Percentiles rank a stretch among this genome's conserved stretches.
These are phyloP conservation scores for Rauvolfia tetraphylla DNA, from an alignment of 257 asterid species.

Conservation along the genomic window DNA sequence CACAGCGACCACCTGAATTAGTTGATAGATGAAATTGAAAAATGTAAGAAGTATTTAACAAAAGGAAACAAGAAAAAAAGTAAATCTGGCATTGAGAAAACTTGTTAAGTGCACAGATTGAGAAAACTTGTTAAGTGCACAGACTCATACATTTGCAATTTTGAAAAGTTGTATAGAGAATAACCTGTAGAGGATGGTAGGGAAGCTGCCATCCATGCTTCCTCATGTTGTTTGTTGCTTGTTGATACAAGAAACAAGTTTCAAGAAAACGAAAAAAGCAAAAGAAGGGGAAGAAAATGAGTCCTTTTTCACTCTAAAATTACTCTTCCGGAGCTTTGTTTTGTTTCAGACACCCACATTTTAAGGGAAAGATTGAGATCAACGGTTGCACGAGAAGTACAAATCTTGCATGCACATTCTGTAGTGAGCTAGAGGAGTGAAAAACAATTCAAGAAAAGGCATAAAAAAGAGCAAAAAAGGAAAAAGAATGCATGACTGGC, in stretches of 20 bases:
- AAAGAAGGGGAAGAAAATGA: slow-evolving; percentile 8
- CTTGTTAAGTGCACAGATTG: too few relatives aligned
- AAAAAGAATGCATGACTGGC: slow-evolving; percentile 35
- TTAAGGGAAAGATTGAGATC: slow-evolving; percentile 41
- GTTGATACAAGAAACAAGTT: slow-evolving; percentile 23
- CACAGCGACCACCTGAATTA: slow-evolving; percentile 92
- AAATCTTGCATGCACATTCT: slow-evolving; percentile 51
- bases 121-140: too few relatives aligned
- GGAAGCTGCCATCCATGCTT: slow-evolving; percentile 99
- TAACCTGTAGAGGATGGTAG: slow-evolving; percentile 95
- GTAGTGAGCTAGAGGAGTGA: slow-evolving; percentile 13
- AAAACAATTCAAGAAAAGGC: slow-evolving; percentile 15
- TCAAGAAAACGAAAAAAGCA: slow-evolving; percentile 24
- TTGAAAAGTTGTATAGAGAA: too few relatives aligned
- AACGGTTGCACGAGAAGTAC: slow-evolving; percentile 34
- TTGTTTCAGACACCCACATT: slow-evolving; percentile 41
- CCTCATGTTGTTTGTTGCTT: slow-evolving; percentile 62
- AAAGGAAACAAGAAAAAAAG: slow-evolving; percentile 2
- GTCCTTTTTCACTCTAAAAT: slow-evolving; percentile 21
- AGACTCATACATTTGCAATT: too few relatives aligned
- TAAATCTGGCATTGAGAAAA: neutral
- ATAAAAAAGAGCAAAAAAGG: slow-evolving; percentile 19
- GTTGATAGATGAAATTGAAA: neutral
- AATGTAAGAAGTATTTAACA: neutral
- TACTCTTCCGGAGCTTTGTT: slow-evolving; percentile 13